A percentile compares a stretch with the other conserved stretches of the same genome.
These are phyloP conservation scores for Trypanosoma melophagium DNA, from an alignment of 208 protist genomes.

Conservation along the genomic window DNA sequence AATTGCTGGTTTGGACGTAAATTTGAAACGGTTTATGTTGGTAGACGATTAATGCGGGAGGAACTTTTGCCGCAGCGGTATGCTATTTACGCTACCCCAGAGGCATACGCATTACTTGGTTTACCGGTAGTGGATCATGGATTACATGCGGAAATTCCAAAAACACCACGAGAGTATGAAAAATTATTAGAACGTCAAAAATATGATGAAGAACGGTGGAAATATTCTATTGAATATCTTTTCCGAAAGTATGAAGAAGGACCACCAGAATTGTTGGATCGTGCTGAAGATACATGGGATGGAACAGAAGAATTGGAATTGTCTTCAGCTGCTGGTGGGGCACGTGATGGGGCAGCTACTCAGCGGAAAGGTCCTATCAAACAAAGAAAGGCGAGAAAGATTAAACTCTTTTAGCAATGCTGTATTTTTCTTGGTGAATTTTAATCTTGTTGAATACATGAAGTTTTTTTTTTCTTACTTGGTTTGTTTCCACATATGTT, in stretches of 20 bases:
- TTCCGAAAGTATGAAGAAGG: constrained; percentile 85
- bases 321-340: constrained; percentile 26
- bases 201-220: constrained; percentile 89
- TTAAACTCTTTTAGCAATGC: constrained; percentile 76
- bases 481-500: neutral
- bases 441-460: too few relatives aligned
- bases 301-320: constrained; percentile 53
- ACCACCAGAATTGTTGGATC: constrained; percentile 78
- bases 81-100: constrained; percentile 86
- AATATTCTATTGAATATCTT: constrained; percentile 88
- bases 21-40: constrained; percentile 87
- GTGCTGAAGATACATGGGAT: constrained; percentile 67
- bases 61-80: constrained; percentile 85
- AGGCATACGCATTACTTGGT: constrained; percentile 81
- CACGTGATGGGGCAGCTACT: constrained; percentile 37
- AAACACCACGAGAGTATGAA: constrained; percentile 70
- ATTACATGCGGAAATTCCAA: constrained; percentile 84
- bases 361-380: constrained; percentile 80
- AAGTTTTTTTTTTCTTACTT: neutral
- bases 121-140: constrained; percentile 76
- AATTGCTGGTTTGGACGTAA: constrained; percentile 74
- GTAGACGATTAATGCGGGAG: constrained; percentile 57
- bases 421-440: neutral
- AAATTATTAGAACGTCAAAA: constrained; percentile 85
- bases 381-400: constrained; percentile 88